Percentiles rank a stretch among this genome's conserved stretches.
phyloP scores from a whole-genome alignment of 1,284 basidiomycete species.

The Austroboletus niveus region DNA sequence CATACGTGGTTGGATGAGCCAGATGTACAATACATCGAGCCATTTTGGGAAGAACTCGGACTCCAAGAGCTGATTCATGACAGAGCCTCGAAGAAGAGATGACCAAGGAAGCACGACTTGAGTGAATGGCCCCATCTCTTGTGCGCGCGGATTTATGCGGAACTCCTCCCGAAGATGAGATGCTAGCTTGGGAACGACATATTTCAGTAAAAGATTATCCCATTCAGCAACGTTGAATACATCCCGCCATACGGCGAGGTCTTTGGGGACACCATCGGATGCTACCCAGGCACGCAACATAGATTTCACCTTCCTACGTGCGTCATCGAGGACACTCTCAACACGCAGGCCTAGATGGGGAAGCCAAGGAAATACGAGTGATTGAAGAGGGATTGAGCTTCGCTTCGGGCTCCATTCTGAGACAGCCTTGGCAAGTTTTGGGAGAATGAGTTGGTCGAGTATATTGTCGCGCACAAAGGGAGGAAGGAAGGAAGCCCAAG shows the following conservation, averaged over 20 bases:
- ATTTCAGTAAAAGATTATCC: constrained; percentile 89
- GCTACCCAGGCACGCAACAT: constrained; percentile 77
- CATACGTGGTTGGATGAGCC: constrained; percentile 83
- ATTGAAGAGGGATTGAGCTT: constrained; percentile 62
- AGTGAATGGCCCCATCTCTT: constrained; percentile 84
- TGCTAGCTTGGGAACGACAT: constrained; percentile 88
- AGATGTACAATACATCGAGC: constrained; percentile 87
- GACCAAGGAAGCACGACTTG: constrained; percentile 75
- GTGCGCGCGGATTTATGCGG: constrained; percentile 83
- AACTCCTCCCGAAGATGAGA: constrained; percentile 80
- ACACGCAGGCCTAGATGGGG: constrained; percentile 80
- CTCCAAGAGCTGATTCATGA: constrained; percentile 81
- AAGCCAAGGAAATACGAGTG: constrained; percentile 94
- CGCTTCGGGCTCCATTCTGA: constrained; percentile 75
- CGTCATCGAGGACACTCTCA: constrained; percentile 80
- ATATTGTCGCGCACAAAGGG: constrained; percentile 93
- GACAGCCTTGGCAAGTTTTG: constrained; percentile 86
- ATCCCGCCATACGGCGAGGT: constrained; percentile 78
- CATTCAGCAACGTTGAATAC: constrained; percentile 82
- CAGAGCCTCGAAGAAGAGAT: constrained; percentile 66
- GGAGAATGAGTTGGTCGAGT: constrained; percentile 91
- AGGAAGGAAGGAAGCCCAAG: constrained; percentile 87
- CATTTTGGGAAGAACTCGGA: constrained; percentile 95
- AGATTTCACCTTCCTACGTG: constrained; percentile 80
- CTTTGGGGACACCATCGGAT: constrained; percentile 72